These are phyloP conservation scores for Amphibolis antarctica DNA, from an alignment of 106 monocot genomes.

Conservation along the genomic window DNA sequence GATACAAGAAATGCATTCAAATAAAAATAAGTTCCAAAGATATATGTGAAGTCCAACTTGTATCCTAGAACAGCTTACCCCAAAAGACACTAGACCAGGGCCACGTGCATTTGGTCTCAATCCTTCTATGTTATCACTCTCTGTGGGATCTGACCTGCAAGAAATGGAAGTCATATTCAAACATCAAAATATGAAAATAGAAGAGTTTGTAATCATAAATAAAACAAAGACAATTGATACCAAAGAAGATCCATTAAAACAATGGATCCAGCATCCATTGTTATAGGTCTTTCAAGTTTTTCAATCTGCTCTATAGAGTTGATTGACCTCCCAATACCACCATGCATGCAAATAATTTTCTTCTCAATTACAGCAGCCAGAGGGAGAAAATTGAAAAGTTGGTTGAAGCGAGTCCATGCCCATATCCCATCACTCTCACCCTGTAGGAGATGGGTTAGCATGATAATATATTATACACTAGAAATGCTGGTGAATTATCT, in stretches of 20 bases:
- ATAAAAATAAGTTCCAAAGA: not conserved
- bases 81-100: constrained; percentile 96
- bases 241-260: constrained; percentile 94
- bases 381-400: constrained; percentile 89
- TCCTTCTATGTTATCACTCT: constrained; percentile 93
- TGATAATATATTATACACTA: not conserved
- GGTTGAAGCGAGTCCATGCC: constrained; percentile 97
- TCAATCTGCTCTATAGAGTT: constrained; percentile 91
- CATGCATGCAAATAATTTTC: constrained; percentile 99
- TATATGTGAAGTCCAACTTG: not conserved
- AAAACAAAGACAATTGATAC: constrained; percentile 18
- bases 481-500: constrained; percentile 4
- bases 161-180: not conserved
- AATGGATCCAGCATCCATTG: constrained; percentile 97
- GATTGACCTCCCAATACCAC: constrained; percentile 96
- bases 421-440: constrained; percentile 98
- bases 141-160: constrained; percentile 98
- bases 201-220: not conserved
- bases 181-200: not conserved
- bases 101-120: constrained; percentile 99
- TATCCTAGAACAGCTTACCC: constrained; percentile 38
- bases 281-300: constrained; percentile 94
- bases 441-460: constrained; percentile 35
- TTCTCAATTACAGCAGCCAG: constrained; percentile 91
- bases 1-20: not conserved